Conservation (phyloP, 2,329 filamentous ascomycete genomes). For the Westerdykella ornata region DNA sequence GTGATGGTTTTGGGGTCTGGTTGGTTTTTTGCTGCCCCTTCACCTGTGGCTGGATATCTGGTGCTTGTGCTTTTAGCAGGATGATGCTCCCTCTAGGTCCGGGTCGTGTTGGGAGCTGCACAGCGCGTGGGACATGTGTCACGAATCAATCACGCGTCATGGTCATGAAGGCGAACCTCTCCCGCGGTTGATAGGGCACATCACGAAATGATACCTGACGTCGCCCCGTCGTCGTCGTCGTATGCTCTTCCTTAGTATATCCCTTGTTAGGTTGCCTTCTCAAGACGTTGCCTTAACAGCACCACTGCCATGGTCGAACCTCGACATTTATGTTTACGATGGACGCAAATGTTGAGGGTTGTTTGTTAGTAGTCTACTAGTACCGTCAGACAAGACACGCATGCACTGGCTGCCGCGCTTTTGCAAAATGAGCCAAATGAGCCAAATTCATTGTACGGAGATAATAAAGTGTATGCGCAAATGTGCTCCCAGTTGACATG, state of each 20-base stretch:
- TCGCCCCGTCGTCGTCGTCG: conserved; percentile 26
- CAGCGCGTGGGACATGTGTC: conserved; percentile 3
- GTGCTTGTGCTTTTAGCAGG: neutral
- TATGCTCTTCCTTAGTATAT: conserved; percentile 10
- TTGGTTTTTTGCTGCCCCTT: conserved; percentile 9
- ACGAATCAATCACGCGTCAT: conserved; percentile 20
- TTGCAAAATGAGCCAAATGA: no score
- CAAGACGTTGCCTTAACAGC: no score
- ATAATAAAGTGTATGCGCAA: no score
- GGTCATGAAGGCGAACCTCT: conserved; percentile 11
- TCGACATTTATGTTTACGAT: no score
- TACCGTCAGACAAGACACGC: no score
- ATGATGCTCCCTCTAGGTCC: conserved; percentile 2
- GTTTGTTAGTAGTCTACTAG: no score
- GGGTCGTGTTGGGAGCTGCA: neutral
- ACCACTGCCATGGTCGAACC: no score
- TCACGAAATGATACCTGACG: conserved; percentile 37
- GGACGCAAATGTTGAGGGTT: no score
- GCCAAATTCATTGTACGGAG: no score
- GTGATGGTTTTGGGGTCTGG: no score
- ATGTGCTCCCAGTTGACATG: no score
- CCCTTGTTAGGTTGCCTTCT: neutral
- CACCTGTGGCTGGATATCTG: neutral
- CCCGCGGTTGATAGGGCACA: conserved; percentile 12
- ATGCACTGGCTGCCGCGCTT: no score